phyloP scores from a whole-genome alignment of 495 filamentous ascomycete species.

The Penicillium odoratum region DNA sequence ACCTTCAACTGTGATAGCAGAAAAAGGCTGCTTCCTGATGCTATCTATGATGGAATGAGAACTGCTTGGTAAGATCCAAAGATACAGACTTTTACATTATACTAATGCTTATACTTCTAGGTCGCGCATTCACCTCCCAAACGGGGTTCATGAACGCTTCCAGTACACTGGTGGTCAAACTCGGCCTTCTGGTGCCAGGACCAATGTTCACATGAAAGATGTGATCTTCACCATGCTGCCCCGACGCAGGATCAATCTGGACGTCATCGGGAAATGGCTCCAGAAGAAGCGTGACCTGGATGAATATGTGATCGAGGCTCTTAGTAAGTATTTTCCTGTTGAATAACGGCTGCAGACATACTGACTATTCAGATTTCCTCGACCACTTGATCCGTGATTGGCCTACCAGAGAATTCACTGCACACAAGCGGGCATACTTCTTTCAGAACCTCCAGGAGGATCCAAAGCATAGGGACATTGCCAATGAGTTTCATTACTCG shows the following conservation, averaged over 20 bases:
- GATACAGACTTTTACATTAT: background rate
- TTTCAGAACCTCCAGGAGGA: constrained; percentile 38
- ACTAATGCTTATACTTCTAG: constrained; percentile 18
- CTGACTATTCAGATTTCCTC: constrained; percentile 61
- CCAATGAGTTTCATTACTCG: constrained; percentile 13
- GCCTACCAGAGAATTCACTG: constrained; percentile 61
- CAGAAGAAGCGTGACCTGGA: constrained; percentile 56
- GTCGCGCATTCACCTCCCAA: constrained; percentile 31
- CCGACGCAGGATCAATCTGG: constrained; percentile 62
- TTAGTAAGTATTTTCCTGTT: constrained; percentile 54
- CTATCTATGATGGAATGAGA: constrained; percentile 77
- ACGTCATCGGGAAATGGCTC: constrained; percentile 65
- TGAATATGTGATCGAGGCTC: constrained; percentile 66
- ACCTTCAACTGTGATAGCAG: constrained; percentile 67
- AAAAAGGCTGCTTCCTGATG: constrained; percentile 52
- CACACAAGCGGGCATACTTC: constrained; percentile 81
- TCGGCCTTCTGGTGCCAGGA: background rate
- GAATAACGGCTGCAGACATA: background rate
- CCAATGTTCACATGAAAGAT: constrained; percentile 37
- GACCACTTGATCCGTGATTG: constrained; percentile 83
- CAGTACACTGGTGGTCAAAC: constrained; percentile 2
- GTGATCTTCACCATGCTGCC: constrained; percentile 53
- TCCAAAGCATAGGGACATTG: constrained; percentile 35
- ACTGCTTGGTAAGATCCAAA: constrained; percentile 66
- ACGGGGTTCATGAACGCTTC: constrained; percentile 3